Conservation (phyloP, 129 eudicot genomes). For the Helianthus annuus region HanXRQr2.0-SUNRISE NC_035448.2:23739997-23740496, state of each 20-base stretch:
- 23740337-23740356: slow-evolving; percentile 47
- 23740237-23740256: slow-evolving; percentile 99
- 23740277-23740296: slow-evolving; percentile 93
- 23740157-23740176: slow-evolving; percentile 99
- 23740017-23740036: not conserved
- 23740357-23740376: slow-evolving; percentile 12
- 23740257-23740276: slow-evolving; percentile 95
- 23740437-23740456: not conserved
- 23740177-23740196: slow-evolving; percentile 92
- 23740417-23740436: not conserved
- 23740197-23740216: slow-evolving; percentile 95
- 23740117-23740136: slow-evolving; percentile 88
- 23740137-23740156: slow-evolving; percentile 89
- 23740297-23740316: slow-evolving; percentile 93
- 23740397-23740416: not conserved
- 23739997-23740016: not conserved
- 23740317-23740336: slow-evolving; percentile 64
- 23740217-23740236: slow-evolving; percentile 97
- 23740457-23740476: slow-evolving; percentile 1
- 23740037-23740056: not conserved
- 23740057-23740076: slow-evolving; percentile 5
- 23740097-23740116: slow-evolving; percentile 70
- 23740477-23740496: not conserved
- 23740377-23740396: not conserved
- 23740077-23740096: not conserved